Evolutionary conservation across 805 yeast genomes (phyloP).

Genomic region (Candida odintsovae): DNA sequence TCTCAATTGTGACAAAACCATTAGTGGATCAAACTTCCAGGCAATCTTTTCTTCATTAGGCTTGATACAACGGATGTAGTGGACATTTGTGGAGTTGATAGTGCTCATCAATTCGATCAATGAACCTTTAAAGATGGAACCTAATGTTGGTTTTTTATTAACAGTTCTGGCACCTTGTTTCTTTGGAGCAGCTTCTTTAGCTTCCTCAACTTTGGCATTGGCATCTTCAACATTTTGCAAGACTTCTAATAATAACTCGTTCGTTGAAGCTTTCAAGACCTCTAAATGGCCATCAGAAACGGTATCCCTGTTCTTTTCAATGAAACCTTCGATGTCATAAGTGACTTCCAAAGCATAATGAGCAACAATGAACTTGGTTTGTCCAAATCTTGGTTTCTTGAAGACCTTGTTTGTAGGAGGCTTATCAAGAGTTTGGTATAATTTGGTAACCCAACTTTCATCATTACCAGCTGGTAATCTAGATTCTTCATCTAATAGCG

Average conservation of each 20-base stretch:
- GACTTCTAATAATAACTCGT: slow-evolving; percentile 59
- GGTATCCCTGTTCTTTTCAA: slow-evolving; percentile 95
- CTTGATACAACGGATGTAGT: slow-evolving; percentile 94
- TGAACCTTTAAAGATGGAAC: slow-evolving; percentile 89
- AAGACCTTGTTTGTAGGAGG: slow-evolving; percentile 71
- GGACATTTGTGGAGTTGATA: slow-evolving; percentile 91
- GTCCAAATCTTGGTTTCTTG: slow-evolving; percentile 92
- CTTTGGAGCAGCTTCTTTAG: slow-evolving; percentile 28
- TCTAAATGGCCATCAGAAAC: slow-evolving; percentile 95
- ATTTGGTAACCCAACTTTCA: slow-evolving; percentile 85
- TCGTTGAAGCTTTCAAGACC: slow-evolving; percentile 65
- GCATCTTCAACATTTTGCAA: slow-evolving; percentile 58
- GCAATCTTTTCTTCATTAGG: slow-evolving; percentile 93
- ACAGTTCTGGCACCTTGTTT: slow-evolving; percentile 38
- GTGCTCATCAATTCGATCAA: slow-evolving; percentile 90
- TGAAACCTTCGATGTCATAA: slow-evolving; percentile 89
- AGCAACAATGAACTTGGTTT: slow-evolving; percentile 79
- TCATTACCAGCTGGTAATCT: slow-evolving; percentile 92
- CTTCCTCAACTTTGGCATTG: slow-evolving; percentile 28
- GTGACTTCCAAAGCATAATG: slow-evolving; percentile 95
- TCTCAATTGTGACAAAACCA: slow-evolving; percentile 91
- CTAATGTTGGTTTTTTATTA: slow-evolving; percentile 83
- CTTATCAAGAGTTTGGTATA: slow-evolving; percentile 79
- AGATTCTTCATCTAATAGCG: slow-evolving; percentile 91
- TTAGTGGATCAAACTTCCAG: slow-evolving; percentile 91